Evolutionary conservation across 768 basidiomycete species (phyloP), one percentile per base, ranked within the genome.

Genomic region (Termitomyces sp.): DNA sequence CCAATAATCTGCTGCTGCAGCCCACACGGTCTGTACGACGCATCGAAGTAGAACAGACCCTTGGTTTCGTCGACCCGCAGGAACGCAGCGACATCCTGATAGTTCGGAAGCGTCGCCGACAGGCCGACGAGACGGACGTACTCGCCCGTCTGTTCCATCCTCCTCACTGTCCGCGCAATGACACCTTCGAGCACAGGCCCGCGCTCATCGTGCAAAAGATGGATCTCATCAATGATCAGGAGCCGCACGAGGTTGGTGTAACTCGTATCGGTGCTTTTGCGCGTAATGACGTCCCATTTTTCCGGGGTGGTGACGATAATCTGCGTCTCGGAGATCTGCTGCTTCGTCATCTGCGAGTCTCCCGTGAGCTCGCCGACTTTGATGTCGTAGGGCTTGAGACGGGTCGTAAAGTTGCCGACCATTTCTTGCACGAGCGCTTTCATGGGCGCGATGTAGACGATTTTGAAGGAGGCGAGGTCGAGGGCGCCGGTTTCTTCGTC

Each of bases 241-340:
- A 99, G 84, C 6, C 94, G 85, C 16, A 98, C 96, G 51, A 98
- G 85, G 67, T 97, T 98, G 46, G 94, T 98, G 70, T 98, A 98
- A 60, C 88, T 91, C 19, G 92, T 94, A 64, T 98, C 97, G 0
- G 95, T 96, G 62, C 86, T 91, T 76, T 99, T 99, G 64, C 97
- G 88, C 5, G 96, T 98, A 68, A 99, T 96, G 66, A 99, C 97
- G 63, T 99, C 96, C 93, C 94, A 99, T 70, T 99, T 98, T 74
- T 99, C 97, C 0, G 96, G 97, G 0, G 97, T 98, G 0, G 95
- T 97, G 60, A 98, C 94, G 70, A 98, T 98, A 66, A 99, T 92
- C 67, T 98, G 95, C 0, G 96, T 97, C 66, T 95, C 94, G 9
- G 94, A 74, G 53, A 98, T 98, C 70, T 98, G 96, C 59, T 91